These are phyloP conservation scores for Pseudozyma sp. DNA, from an alignment of 1,284 basidiomycete genomes.

Conservation along the genomic window DNA sequence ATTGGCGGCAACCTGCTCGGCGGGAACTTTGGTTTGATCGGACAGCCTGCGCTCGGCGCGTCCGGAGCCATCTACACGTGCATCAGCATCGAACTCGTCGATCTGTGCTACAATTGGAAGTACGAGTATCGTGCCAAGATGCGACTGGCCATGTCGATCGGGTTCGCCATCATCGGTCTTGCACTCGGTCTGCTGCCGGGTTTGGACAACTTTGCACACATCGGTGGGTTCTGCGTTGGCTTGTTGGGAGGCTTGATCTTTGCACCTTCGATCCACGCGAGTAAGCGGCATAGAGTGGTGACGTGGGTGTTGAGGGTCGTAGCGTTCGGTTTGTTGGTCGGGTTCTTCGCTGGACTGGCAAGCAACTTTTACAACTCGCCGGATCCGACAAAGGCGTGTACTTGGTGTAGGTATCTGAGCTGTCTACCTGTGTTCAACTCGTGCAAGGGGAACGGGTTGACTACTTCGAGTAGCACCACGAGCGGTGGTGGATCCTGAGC, in stretches of 20 bases:
- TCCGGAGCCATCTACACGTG: constrained; percentile 91
- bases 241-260: constrained; percentile 80
- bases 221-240: constrained; percentile 69
- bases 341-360: constrained; percentile 84
- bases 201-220: constrained; percentile 71
- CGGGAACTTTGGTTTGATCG: constrained; percentile 87
- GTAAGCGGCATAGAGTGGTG: constrained; percentile 79
- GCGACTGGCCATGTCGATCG: constrained; percentile 80
- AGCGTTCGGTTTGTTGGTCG: constrained; percentile 79
- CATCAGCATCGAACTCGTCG: constrained; percentile 82
- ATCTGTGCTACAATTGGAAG: constrained; percentile 91
- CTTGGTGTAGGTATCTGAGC: constrained; percentile 78
- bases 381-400: constrained; percentile 75
- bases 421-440: constrained; percentile 57
- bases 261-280: constrained; percentile 84
- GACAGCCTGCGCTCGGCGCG: constrained; percentile 91
- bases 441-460: constrained; percentile 60
- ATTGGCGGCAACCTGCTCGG: constrained; percentile 82
- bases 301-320: constrained; percentile 80
- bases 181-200: constrained; percentile 76
- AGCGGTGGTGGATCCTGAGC: constrained; percentile 2
- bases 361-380: constrained; percentile 90
- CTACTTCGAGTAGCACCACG: constrained; percentile 20
- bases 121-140: constrained; percentile 71
- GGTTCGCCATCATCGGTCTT: constrained; percentile 86